phyloP scores from a whole-genome alignment of 2,329 filamentous ascomycete genomes.

The Neurospora crassa region DNA sequence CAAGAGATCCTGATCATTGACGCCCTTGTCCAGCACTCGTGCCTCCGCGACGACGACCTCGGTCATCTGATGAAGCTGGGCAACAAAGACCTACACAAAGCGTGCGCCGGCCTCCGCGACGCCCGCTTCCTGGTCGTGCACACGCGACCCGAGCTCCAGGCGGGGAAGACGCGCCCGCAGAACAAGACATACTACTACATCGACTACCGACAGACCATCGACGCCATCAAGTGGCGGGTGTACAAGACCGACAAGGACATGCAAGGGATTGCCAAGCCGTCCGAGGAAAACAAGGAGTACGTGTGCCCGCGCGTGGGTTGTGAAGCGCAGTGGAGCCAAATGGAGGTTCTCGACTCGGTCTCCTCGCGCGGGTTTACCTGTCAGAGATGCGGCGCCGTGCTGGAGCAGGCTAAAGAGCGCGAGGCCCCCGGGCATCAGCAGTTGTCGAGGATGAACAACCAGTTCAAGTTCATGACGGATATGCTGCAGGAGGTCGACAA shows the following conservation, averaged over 20 bases:
- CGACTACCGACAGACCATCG: constrained; percentile 87
- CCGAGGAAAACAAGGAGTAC: constrained; percentile 84
- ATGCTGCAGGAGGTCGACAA: constrained; percentile 68
- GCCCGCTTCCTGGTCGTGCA: constrained; percentile 78
- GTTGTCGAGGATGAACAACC: constrained; percentile 64
- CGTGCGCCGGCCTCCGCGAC: constrained; percentile 76
- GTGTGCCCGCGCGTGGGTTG: constrained; percentile 61
- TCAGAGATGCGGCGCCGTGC: constrained; percentile 59
- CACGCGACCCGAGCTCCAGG: constrained; percentile 66
- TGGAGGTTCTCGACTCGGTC: constrained; percentile 76
- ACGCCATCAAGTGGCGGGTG: constrained; percentile 91
- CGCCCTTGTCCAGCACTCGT: constrained; percentile 65
- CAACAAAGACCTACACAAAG: constrained; percentile 82
- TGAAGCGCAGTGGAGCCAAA: constrained; percentile 74
- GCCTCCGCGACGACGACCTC: constrained; percentile 78
- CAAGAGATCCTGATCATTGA: constrained; percentile 68
- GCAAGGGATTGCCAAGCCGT: constrained; percentile 71
- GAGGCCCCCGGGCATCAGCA: constrained; percentile 63
- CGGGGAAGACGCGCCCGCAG: constrained; percentile 71
- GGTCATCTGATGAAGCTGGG: constrained; percentile 82
- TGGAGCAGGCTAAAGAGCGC: constrained; percentile 58
- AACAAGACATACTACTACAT: constrained; percentile 95
- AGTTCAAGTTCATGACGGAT: constrained; percentile 70
- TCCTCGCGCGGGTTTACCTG: constrained; percentile 70
- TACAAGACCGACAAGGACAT: constrained; percentile 83